Conservation (phyloP, 805 yeast genomes). For the Priceomyces castillae region DNA sequence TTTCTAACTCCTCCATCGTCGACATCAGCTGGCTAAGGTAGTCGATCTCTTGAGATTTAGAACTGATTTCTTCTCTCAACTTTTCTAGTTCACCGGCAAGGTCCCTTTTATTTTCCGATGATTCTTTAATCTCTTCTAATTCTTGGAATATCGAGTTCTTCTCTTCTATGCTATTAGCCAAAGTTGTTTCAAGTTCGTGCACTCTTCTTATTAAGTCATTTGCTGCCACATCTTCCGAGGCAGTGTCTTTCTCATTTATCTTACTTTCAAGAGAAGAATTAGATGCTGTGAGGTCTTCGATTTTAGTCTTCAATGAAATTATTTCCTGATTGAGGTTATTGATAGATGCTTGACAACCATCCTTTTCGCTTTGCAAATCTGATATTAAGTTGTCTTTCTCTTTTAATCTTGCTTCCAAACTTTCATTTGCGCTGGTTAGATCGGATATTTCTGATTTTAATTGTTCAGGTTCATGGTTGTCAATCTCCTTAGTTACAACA, state of each 20-base stretch:
- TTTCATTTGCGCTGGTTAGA: not conserved
- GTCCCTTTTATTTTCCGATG: not conserved
- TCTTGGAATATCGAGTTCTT: not conserved
- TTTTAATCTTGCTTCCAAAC: not conserved
- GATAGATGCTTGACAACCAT: not conserved
- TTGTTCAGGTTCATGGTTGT: no score
- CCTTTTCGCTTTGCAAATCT: not conserved
- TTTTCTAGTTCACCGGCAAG: slow-evolving; percentile 1
- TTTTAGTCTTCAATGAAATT: not conserved
- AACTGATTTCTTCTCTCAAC: slow-evolving; percentile 1
- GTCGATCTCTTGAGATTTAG: not conserved
- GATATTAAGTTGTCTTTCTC: not conserved
- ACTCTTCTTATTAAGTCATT: not conserved
- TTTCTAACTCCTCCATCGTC: not conserved
- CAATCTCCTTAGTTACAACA: no score
- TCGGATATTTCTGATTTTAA: no score
- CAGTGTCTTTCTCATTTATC: not conserved
- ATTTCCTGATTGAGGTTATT: not conserved
- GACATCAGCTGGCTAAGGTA: not conserved
- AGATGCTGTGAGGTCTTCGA: not conserved
- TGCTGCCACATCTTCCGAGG: not conserved
- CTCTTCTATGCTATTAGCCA: slow-evolving; percentile 8
- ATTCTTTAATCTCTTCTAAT: not conserved
- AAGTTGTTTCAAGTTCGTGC: slow-evolving; percentile 1
- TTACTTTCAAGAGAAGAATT: not conserved